A percentile compares a stretch with the other conserved stretches of the same genome.
phyloP scores from a whole-genome alignment of 2,329 filamentous ascomycete genomes.

The Sarocladium kiliense region DNA sequence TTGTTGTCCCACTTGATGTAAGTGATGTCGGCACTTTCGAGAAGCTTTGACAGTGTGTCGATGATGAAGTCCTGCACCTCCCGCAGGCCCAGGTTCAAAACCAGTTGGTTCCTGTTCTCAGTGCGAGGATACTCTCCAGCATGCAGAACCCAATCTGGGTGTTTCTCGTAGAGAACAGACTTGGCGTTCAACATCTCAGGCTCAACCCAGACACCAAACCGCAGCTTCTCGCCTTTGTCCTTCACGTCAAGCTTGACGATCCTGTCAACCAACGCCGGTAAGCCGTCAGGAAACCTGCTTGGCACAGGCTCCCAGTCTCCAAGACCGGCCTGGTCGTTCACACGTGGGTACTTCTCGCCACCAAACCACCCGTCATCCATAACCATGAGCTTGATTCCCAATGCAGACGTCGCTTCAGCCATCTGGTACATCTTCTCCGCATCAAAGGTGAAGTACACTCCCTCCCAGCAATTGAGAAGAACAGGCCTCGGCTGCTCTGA shows the following conservation, averaged over 20 bases:
- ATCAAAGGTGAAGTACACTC: conserved; percentile 54
- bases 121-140: conserved; percentile 51
- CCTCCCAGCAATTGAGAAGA: conserved; percentile 63
- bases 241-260: conserved; percentile 44
- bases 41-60: conserved; percentile 44
- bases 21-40: conserved; percentile 45
- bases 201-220: conserved; percentile 64
- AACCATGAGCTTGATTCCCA: conserved; percentile 58
- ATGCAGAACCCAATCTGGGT: conserved; percentile 60
- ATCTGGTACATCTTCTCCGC: conserved; percentile 49
- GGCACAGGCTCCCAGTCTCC: conserved; percentile 60
- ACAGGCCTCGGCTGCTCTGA: conserved; percentile 46
- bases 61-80: conserved; percentile 62
- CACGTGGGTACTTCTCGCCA: conserved; percentile 45
- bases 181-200: conserved; percentile 64
- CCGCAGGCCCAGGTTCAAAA: conserved; percentile 53
- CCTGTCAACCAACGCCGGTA: conserved; percentile 43
- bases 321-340: conserved; percentile 48
- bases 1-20: conserved; percentile 69
- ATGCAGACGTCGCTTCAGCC: conserved; percentile 49
- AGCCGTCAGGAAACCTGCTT: conserved; percentile 51
- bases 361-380: conserved; percentile 67
- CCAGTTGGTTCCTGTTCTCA: conserved; percentile 51
- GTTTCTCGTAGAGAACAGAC: conserved; percentile 53
- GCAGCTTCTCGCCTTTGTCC: conserved; percentile 37